Percentiles rank a stretch among this genome's conserved stretches.
Conservation (phyloP, 2,329 filamentous ascomycete genomes). For the Volutella citrinella region DNA sequence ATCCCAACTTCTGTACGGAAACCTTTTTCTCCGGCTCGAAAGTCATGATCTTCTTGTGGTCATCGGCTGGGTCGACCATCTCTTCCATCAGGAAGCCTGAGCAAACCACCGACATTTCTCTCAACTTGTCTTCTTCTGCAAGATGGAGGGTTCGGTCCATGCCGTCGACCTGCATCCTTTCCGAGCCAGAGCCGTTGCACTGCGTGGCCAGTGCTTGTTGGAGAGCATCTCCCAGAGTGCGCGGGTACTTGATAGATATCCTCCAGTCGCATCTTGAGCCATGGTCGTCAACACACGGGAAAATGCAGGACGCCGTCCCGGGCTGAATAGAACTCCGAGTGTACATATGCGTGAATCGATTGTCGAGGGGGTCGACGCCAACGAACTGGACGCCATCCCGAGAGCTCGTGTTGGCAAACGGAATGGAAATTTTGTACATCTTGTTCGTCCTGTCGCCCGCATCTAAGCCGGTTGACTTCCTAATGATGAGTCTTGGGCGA, state of each 20-base stretch:
- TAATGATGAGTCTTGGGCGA: conserved; percentile 41
- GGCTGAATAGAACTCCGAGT: conserved; percentile 77
- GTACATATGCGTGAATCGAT: conserved; percentile 86
- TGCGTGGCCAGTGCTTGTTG: conserved; percentile 45
- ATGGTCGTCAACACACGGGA: conserved; percentile 89
- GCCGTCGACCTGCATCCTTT: conserved; percentile 39
- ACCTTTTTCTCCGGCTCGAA: conserved; percentile 76
- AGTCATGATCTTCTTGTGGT: conserved; percentile 81
- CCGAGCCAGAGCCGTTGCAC: conserved; percentile 30
- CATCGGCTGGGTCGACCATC: conserved; percentile 69
- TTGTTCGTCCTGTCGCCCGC: conserved; percentile 37
- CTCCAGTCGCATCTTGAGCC: conserved; percentile 82
- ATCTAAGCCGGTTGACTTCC: conserved; percentile 39
- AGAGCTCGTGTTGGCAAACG: conserved; percentile 72
- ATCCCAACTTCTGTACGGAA: conserved; percentile 85
- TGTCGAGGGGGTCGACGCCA: conserved; percentile 75
- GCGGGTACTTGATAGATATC: conserved; percentile 79
- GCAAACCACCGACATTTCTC: conserved; percentile 88
- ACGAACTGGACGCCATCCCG: conserved; percentile 91
- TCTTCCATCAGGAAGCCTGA: conserved; percentile 89
- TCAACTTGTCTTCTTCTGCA: conserved; percentile 75
- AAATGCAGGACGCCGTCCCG: conserved; percentile 79
- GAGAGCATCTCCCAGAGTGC: conserved; percentile 78
- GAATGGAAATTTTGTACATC: conserved; percentile 58
- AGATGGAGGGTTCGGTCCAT: conserved; percentile 43